Conservation (phyloP, 2,329 filamentous ascomycete species). For the Penicillium sp. region DNA sequence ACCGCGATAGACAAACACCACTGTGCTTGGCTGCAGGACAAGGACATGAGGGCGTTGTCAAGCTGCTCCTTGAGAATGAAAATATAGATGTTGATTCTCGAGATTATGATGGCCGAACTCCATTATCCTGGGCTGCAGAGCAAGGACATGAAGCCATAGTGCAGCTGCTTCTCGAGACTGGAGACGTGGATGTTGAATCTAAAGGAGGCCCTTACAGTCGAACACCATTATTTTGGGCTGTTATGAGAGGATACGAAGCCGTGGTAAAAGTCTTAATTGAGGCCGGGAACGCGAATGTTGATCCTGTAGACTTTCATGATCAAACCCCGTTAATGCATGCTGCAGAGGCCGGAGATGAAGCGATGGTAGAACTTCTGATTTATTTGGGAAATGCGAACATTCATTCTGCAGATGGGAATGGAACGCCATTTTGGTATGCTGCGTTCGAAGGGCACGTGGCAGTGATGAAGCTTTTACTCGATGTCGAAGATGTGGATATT, state of each 20-base stretch:
- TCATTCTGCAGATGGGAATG: slow-evolving; percentile 7
- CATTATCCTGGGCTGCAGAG: slow-evolving; percentile 36
- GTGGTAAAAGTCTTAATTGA: slow-evolving; percentile 10
- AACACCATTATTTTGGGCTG: slow-evolving; percentile 12
- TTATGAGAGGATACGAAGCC: too few species aligned
- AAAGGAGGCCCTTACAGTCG: background rate
- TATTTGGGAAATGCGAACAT: background rate
- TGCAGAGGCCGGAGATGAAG: slow-evolving; percentile 35
- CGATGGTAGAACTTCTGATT: background rate
- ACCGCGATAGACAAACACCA: background rate
- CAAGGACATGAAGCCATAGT: slow-evolving; percentile 20
- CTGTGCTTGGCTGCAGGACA: background rate
- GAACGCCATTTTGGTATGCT: slow-evolving; percentile 12
- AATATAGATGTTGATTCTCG: background rate
- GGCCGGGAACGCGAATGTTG: background rate
- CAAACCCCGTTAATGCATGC: slow-evolving; percentile 23
- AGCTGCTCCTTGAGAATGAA: background rate
- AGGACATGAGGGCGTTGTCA: background rate
- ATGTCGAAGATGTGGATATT: background rate
- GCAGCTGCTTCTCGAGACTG: slow-evolving; percentile 1
- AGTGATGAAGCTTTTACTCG: slow-evolving; percentile 22
- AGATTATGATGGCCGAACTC: background rate
- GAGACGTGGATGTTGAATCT: background rate
- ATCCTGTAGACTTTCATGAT: background rate
- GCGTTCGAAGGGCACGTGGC: slow-evolving; percentile 18